A percentile compares a stretch with the other conserved stretches of the same genome.
Conservation (phyloP, 2,329 filamentous ascomycete genomes). For the Thielaviopsis euricoi region DNA sequence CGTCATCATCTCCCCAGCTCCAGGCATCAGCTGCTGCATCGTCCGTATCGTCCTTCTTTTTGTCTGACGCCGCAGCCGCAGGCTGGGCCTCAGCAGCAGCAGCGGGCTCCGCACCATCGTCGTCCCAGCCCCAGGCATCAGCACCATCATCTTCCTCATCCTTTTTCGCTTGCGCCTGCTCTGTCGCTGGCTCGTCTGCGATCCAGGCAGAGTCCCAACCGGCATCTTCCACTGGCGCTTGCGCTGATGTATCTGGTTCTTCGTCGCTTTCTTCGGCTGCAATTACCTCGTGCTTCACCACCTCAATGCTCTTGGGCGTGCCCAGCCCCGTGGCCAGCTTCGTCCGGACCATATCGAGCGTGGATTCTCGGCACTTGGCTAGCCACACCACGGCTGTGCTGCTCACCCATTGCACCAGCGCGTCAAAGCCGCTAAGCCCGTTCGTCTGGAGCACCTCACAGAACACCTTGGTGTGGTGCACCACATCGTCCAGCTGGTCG, state of each 20-base stretch:
- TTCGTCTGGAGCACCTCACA: constrained; percentile 43
- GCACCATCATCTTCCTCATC: constrained; percentile 27
- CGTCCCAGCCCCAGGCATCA: constrained; percentile 78
- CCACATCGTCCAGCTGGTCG: constrained; percentile 49
- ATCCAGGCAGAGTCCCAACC: constrained; percentile 76
- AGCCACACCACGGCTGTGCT: constrained; percentile 75
- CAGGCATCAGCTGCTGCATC: constrained; percentile 51
- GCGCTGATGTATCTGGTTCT: too few species aligned
- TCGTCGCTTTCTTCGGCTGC: constrained; percentile 40
- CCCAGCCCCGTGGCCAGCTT: constrained; percentile 51
- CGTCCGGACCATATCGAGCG: constrained; percentile 57
- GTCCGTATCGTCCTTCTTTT: constrained; percentile 20
- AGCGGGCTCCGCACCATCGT: constrained; percentile 39
- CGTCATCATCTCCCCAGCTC: constrained; percentile 87
- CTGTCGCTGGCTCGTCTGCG: constrained; percentile 32
- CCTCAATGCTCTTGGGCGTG: constrained; percentile 54
- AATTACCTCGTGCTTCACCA: constrained; percentile 69
- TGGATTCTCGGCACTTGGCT: constrained; percentile 61
- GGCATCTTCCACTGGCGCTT: constrained; percentile 28
- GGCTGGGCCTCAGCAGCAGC: too few species aligned
- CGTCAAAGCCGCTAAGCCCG: constrained; percentile 44
- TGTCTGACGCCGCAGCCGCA: constrained; percentile 17
- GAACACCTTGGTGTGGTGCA: constrained; percentile 49
- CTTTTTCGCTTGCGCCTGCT: constrained; percentile 14
- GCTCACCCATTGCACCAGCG: constrained; percentile 64